Conservation (phyloP, 164 flowering plant species). For the Macadamia tetraphylla region DNA sequence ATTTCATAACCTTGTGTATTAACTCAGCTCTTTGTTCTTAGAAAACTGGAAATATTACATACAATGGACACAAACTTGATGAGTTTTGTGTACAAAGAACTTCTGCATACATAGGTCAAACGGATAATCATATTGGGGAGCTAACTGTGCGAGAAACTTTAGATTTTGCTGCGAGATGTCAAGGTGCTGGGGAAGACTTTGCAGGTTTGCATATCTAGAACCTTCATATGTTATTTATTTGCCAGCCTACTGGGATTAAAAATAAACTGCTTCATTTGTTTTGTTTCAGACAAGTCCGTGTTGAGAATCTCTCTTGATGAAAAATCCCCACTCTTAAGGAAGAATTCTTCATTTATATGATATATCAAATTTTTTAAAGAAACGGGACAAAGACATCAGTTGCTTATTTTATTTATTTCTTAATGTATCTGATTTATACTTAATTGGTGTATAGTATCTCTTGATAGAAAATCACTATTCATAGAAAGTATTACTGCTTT, state of each 20-base stretch:
- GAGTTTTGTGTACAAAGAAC: slow-evolving; percentile 67
- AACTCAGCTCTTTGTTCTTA: slow-evolving; percentile 17
- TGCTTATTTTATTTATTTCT: too few relatives aligned
- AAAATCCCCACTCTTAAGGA: too few relatives aligned
- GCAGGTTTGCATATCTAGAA: slow-evolving; percentile 38
- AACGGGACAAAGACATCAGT: too few relatives aligned
- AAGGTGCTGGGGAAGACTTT: slow-evolving; percentile 67
- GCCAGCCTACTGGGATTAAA: neutral
- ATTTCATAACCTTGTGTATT: neutral
- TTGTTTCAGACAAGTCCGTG: too few relatives aligned
- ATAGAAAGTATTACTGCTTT: too few relatives aligned
- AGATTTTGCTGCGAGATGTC: slow-evolving; percentile 86
- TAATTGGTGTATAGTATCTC: too few relatives aligned
- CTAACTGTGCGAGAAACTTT: slow-evolving; percentile 86
- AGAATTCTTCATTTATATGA: too few relatives aligned
- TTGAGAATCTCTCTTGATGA: too few relatives aligned
- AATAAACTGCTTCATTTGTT: too few relatives aligned
- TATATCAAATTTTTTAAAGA: too few relatives aligned
- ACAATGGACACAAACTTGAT: slow-evolving; percentile 58
- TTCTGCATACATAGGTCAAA: slow-evolving; percentile 82
- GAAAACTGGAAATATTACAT: slow-evolving; percentile 65
- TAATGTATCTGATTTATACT: too few relatives aligned
- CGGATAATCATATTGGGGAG: slow-evolving; percentile 80
- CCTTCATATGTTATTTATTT: neutral
- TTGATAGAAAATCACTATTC: too few relatives aligned